A percentile compares a stretch with the other conserved stretches of the same genome.
These are phyloP conservation scores for Hamigera avellanea DNA, from an alignment of 495 filamentous ascomycete genomes.

Conservation along the genomic window DNA sequence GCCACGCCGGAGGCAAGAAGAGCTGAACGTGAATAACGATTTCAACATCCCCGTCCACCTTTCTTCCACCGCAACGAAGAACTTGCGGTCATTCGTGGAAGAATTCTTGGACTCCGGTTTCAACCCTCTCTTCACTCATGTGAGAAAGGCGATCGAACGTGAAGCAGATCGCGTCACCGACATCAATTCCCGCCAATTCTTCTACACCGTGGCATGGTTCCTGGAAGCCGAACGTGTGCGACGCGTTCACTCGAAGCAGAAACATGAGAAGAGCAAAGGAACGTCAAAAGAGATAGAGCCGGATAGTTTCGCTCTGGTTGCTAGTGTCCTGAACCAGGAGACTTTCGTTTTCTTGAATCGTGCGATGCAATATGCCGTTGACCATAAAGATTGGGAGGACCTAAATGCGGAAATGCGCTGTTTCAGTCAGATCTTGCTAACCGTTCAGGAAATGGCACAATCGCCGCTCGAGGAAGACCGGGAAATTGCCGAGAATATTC, in stretches of 20 bases:
- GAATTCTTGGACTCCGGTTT: constrained; percentile 94
- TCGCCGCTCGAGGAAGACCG: constrained; percentile 84
- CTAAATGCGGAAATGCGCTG: constrained; percentile 83
- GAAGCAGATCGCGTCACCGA: constrained; percentile 75
- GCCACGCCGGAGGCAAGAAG: constrained; percentile 48
- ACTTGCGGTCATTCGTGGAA: constrained; percentile 74
- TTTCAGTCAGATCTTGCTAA: constrained; percentile 68
- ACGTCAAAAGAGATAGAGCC: constrained; percentile 44
- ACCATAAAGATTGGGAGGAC: constrained; percentile 77
- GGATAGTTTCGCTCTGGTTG: constrained; percentile 75
- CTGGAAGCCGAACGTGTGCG: constrained; percentile 77
- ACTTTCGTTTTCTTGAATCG: constrained; percentile 82
- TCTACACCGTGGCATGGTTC: constrained; percentile 92
- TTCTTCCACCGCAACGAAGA: constrained; percentile 52
- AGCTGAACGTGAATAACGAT: constrained; percentile 51
- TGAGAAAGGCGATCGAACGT: constrained; percentile 81
- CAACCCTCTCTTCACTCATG: constrained; percentile 80
- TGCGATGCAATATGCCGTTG: constrained; percentile 63
- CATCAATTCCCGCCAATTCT: constrained; percentile 69
- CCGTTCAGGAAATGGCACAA: constrained; percentile 85
- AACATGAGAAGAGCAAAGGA: constrained; percentile 16
- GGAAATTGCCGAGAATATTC: constrained; percentile 96
- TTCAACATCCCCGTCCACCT: constrained; percentile 64
- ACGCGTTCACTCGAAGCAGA: constrained; percentile 41
- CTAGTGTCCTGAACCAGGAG: constrained; percentile 82